These are phyloP conservation scores for Starmerella floris DNA, from an alignment of 805 yeast species.

Conservation along the genomic window DNA sequence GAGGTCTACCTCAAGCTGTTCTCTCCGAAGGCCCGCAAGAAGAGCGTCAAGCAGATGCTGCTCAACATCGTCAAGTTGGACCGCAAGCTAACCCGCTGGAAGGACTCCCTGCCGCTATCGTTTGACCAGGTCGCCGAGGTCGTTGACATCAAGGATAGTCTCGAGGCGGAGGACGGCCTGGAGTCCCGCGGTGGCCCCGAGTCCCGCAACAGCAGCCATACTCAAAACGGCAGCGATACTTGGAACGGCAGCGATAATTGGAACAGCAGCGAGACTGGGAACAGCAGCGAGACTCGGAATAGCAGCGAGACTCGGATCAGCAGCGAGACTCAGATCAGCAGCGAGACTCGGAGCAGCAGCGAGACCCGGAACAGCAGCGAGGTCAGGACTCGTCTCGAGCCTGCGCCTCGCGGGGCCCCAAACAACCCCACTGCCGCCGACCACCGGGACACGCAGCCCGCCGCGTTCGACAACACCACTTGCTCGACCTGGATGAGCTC, in stretches of 20 bases:
- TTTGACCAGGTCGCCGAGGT: not conserved
- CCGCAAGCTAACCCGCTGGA: slow-evolving; percentile 16
- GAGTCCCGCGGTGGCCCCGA: not conserved
- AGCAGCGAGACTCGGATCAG: not conserved
- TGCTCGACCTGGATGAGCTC: not conserved
- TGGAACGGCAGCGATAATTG: too few species aligned
- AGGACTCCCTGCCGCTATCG: slow-evolving; percentile 5
- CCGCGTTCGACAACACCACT: not conserved
- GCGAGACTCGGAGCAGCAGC: not conserved
- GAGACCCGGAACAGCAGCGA: not conserved
- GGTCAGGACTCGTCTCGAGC: too few species aligned
- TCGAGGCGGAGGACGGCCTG: not conserved
- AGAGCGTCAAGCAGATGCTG: slow-evolving; percentile 10
- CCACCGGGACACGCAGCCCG: too few species aligned
- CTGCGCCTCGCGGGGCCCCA: too few species aligned
- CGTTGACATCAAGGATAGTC: not conserved
- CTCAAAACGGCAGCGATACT: too few species aligned
- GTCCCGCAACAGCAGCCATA: not conserved
- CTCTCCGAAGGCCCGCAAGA: slow-evolving; percentile 12
- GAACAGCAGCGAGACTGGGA: too few species aligned
- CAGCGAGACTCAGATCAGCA: not conserved
- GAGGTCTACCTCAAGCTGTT: slow-evolving; percentile 15
- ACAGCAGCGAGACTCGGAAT: too few species aligned
- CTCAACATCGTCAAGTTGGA: slow-evolving; percentile 8
- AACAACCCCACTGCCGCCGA: too few species aligned